These are phyloP conservation scores for Hura crepitans DNA, from an alignment of 441 rosid genomes.

Conservation along the genomic window DNA sequence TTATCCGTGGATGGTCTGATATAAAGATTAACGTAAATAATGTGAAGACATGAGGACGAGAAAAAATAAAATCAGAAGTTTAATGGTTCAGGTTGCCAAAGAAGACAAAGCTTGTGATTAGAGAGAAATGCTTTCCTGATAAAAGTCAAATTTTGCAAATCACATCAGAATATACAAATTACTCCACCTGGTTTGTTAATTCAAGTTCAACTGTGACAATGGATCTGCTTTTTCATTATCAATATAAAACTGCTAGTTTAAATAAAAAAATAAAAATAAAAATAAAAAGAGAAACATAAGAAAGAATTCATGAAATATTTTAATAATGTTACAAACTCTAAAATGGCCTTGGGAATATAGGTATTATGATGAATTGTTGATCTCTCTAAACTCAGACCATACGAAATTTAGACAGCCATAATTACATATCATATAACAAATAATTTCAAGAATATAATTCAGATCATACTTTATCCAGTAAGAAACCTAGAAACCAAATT, in stretches of 20 bases:
- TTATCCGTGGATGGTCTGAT: background rate
- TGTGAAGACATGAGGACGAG: background rate
- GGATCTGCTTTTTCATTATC: background rate
- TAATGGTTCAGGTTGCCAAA: background rate
- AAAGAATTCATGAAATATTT: background rate
- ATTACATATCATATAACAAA: background rate
- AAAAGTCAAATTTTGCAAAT: background rate
- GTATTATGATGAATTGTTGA: no score
- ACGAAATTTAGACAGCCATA: background rate
- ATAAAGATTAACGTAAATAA: background rate
- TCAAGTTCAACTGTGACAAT: background rate
- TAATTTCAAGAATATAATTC: background rate
- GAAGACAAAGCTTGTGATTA: background rate
- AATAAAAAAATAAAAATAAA: background rate
- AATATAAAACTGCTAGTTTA: background rate
- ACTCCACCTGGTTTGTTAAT: background rate
- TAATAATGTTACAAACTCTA: background rate
- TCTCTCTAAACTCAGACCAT: background rate
- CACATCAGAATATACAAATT: background rate
- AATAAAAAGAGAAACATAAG: background rate
- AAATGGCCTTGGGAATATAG: background rate
- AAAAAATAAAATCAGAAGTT: background rate
- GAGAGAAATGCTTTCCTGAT: background rate
- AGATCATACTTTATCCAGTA: background rate
- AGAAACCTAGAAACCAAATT: background rate